Base-by-base conservation (phyloP, 192 early-diverging fungal genomes). In the Umbelopsis sp. region DNA sequence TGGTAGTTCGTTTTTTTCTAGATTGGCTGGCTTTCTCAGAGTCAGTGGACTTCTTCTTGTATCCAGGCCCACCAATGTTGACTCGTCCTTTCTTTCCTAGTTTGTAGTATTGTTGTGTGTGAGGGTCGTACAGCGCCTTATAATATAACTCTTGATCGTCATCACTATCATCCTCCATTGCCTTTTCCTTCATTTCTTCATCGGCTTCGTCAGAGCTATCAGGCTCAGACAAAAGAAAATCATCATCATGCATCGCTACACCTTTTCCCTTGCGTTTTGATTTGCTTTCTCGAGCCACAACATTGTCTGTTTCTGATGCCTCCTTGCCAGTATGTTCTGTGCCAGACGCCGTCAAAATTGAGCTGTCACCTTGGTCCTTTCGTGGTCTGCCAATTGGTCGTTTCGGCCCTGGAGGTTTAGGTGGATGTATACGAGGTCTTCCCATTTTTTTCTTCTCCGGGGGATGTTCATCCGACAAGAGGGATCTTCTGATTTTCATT, bases 131-230 rank as follows among this genome's bases (percentile, higher is more conserved):
- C 6, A 61, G 13, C 4, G 33, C 15, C 0, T 61, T 61, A 6
- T 4, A 41, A 41, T 41, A 41, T 41, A 6, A 4, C 30, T 61
- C 27, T 35, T 61, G 55, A 35, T 16, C 16, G 16, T 61, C 55
- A 18, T 61, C 55, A 7, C 30, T 27, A 25, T 25, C 55, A 61
- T 61, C 55, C 0, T 25, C 27, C 18, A 61, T 8, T 16, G 55
- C 55, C 30, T 18, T 61, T 16, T 61, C 25, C 18, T 35, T 27
- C 18, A 30, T 35, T 35, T 61, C 55, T 12, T 22, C 27, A 30
- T 61, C 55, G 1, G 25, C 30, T 61, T 61, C 55, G 33, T 61
- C 55, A 15, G 55, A 37, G 30, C 55, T 61, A 35, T 61, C 55
- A 12, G 27, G 21, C 7, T 61, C 55, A 35, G 55, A 35, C 35